Percentiles rank a stretch among this genome's conserved stretches.
Evolutionary conservation across 495 filamentous ascomycete genomes (phyloP).

Genomic region (Cercophora sp.): DNA sequence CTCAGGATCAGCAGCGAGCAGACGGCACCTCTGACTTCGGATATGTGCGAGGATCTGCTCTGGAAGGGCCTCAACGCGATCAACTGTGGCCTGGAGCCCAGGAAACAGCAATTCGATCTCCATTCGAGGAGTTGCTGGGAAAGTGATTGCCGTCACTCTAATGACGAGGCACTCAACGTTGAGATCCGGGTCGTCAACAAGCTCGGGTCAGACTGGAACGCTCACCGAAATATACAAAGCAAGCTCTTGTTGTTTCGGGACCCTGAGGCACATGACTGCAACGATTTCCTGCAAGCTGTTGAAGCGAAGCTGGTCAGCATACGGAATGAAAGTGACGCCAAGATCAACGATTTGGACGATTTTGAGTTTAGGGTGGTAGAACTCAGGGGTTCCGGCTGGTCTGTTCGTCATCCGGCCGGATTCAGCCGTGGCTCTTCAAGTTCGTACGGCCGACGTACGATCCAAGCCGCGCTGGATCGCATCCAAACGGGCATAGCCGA

Average conservation of each 20-base stretch:
- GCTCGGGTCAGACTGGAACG: slow-evolving; percentile 34
- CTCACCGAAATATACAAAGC: slow-evolving; percentile 34
- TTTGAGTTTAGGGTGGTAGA: slow-evolving; percentile 41
- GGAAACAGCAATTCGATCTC: slow-evolving; percentile 30
- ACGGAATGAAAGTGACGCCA: slow-evolving; percentile 31
- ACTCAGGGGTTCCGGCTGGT: slow-evolving; percentile 38
- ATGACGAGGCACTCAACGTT: slow-evolving; percentile 35
- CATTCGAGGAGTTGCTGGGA: slow-evolving; percentile 23
- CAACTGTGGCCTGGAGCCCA: slow-evolving; percentile 32
- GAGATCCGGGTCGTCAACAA: slow-evolving; percentile 39
- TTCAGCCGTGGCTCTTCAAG: slow-evolving; percentile 31
- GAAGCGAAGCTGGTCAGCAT: slow-evolving; percentile 24
- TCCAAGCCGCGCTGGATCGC: slow-evolving; percentile 41
- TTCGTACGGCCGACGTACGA: slow-evolving; percentile 33
- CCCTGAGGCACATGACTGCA: slow-evolving; percentile 30
- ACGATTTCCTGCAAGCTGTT: slow-evolving; percentile 31
- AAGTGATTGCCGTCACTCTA: slow-evolving; percentile 28
- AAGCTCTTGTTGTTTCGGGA: slow-evolving; percentile 38
- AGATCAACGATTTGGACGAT: slow-evolving; percentile 34
- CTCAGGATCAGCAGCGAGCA: slow-evolving; percentile 38
- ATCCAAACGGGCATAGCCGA: slow-evolving; percentile 44
- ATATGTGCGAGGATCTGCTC: slow-evolving; percentile 36
- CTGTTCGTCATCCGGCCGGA: slow-evolving; percentile 32
- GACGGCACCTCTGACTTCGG: slow-evolving; percentile 36
- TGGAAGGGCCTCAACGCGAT: slow-evolving; percentile 34